Evolutionary conservation across 225 moss, liverwort and hornwort genomes (phyloP), one percentile per base, ranked within the genome.

Genomic region (Asterella californica): DNA sequence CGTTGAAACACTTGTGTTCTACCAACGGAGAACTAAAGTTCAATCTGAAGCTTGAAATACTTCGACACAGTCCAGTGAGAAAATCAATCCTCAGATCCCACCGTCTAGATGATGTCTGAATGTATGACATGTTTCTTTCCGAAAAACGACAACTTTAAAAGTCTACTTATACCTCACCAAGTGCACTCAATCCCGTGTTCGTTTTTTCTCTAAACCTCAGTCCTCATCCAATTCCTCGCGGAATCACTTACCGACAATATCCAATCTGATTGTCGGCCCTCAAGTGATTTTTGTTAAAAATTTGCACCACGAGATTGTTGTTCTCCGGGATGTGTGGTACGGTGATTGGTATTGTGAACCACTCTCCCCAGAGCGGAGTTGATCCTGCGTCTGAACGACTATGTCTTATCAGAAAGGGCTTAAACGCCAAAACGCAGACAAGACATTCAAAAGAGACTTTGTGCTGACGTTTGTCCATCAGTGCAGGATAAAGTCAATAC

Each of bases 251-350:
- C 78, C 78, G 63, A 62, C 64, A 64, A 22, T 78, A 78, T 63
- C 78, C 78, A 47, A 78, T 78, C 65, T 78, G 78, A 66, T 78
- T 78, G 49, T 78, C 78, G 30, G 64, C 11, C 38, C 78, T 78
- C 78, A 78, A 65, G 27, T 78, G 78, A 78, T 78, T 78, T 65
- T 48, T 42, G 64, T 78, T 78, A 6, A 45, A 78, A 65, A 78
- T 78, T 33, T 64, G 78, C 14, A 78, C 25, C 11, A 78, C 47
- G 21, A 78, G 42, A 37, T 64, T 48, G 78, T 78, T 78, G 34
- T 78, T 78, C 38, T 78, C 78, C 19, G 46, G 27, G 8, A 65
- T 30, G 32, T 63, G 25, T 30, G 78, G 78, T 33, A 78, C 78
- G 9, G 63, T 65, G 64, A 78, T 38, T 17, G 78, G 78, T n/a